Evolutionary conservation across 257 asterid species (phyloP).

Genomic region (Verbena officinalis): DNA sequence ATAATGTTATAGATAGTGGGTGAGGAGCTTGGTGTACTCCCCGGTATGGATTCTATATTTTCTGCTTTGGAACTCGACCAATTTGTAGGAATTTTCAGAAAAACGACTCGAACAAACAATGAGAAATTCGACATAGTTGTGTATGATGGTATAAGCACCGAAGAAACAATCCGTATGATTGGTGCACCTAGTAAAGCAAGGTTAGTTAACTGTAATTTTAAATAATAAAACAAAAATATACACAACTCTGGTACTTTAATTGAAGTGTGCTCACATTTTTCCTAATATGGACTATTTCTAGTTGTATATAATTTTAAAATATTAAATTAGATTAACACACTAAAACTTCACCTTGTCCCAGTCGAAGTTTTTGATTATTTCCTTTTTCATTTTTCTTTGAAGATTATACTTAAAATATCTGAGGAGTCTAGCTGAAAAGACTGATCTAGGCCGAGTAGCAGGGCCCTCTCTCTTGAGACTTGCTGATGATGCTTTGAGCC

Average conservation of each 20-base stretch:
- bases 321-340: too few relatives aligned
- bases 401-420: slow-evolving; percentile 84
- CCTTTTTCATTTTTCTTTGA: slow-evolving; percentile 12
- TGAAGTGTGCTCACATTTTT: not conserved
- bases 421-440: slow-evolving; percentile 81
- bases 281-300: not conserved
- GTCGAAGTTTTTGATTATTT: slow-evolving; percentile 3
- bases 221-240: too few relatives aligned
- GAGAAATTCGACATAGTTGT: slow-evolving; percentile 64
- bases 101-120: slow-evolving; percentile 33
- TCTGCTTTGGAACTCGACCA: slow-evolving; percentile 75
- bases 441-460: slow-evolving; percentile 88
- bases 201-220: slow-evolving; percentile 48
- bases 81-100: slow-evolving; percentile 53
- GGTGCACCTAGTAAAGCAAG: slow-evolving; percentile 85
- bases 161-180: slow-evolving; percentile 84
- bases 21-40: slow-evolving; percentile 97
- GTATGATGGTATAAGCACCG: slow-evolving; percentile 84
- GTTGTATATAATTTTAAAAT: too few relatives aligned
- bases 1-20: slow-evolving; percentile 70
- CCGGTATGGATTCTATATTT: slow-evolving; percentile 98
- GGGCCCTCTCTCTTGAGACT: slow-evolving; percentile 91
- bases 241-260: too few relatives aligned
- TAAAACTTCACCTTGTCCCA: too few relatives aligned
- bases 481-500: slow-evolving; percentile 68